A percentile compares a stretch with the other conserved stretches of the same genome.
Conservation (phyloP, 495 filamentous ascomycete species). For the Penicillium chermesinum region DNA sequence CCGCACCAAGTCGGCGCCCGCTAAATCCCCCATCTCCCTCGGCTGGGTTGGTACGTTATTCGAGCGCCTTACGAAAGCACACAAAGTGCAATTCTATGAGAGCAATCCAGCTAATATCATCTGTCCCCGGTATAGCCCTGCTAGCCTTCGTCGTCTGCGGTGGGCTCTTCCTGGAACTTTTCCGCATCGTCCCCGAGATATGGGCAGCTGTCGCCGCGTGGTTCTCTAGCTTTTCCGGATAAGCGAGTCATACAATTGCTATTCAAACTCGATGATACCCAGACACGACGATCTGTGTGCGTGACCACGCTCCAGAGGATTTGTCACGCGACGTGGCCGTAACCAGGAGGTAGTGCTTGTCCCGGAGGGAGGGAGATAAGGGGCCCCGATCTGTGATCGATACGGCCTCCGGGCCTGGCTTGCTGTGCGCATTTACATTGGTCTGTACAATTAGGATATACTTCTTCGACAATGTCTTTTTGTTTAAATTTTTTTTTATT, state of each 20-base stretch:
- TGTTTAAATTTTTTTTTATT: background rate
- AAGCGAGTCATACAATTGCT: background rate
- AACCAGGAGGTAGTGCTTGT: background rate
- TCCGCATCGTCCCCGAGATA: conserved; percentile 64
- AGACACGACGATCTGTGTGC: background rate
- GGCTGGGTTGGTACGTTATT: conserved; percentile 72
- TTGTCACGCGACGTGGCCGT: background rate
- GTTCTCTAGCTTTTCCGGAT: conserved; percentile 20
- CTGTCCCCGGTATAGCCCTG: conserved; percentile 7
- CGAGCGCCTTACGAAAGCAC: background rate
- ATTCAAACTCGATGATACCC: conserved; percentile 12
- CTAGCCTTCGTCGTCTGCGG: conserved; percentile 22
- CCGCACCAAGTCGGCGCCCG: conserved; percentile 53
- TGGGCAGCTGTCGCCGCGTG: conserved; percentile 34
- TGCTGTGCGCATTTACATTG: background rate
- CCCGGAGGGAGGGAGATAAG: background rate
- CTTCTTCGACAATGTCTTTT: background rate
- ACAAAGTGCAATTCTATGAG: background rate
- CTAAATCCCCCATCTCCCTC: conserved; percentile 73
- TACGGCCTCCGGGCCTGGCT: too few species aligned
- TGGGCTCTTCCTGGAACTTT: conserved; percentile 21
- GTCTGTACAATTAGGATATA: background rate
- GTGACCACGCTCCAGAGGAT: background rate
- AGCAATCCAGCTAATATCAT: background rate
- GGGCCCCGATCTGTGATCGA: too few species aligned